These are phyloP conservation scores for Glonium stellatum DNA, from an alignment of 495 filamentous ascomycete species.

Conservation along the genomic window DNA sequence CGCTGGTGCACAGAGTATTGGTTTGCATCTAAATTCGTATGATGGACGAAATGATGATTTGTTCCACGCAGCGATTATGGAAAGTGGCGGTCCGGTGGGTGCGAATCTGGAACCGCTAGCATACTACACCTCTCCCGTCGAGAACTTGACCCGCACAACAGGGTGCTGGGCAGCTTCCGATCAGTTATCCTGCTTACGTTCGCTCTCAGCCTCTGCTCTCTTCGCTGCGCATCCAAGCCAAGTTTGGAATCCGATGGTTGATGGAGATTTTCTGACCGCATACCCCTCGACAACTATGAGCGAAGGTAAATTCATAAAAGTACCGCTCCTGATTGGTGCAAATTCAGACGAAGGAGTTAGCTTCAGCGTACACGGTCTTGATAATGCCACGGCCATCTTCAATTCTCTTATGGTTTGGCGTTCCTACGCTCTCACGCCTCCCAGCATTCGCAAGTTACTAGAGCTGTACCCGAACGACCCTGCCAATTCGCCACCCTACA, in stretches of 20 bases:
- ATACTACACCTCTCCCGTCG: slow-evolving; percentile 38
- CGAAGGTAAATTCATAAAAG: slow-evolving; percentile 40
- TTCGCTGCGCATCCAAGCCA: slow-evolving; percentile 39
- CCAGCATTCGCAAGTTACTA: slow-evolving; percentile 22
- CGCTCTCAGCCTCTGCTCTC: slow-evolving; percentile 40
- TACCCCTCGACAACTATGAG: slow-evolving; percentile 37
- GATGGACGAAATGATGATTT: slow-evolving; percentile 43
- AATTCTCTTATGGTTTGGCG: slow-evolving; percentile 43
- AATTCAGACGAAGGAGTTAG: slow-evolving; percentile 47
- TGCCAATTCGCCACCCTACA: slow-evolving; percentile 18
- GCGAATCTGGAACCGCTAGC: slow-evolving; percentile 32
- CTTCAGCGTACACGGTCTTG: slow-evolving; percentile 42
- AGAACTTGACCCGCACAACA: slow-evolving; percentile 37
- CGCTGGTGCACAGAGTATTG: slow-evolving; percentile 50
- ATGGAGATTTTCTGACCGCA: slow-evolving; percentile 45
- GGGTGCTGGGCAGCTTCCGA: slow-evolving; percentile 38
- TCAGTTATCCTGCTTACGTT: slow-evolving; percentile 44
- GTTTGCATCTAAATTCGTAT: slow-evolving; percentile 47
- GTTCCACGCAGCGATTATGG: slow-evolving; percentile 43
- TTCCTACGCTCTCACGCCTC: slow-evolving; percentile 37
- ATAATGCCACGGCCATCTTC: slow-evolving; percentile 43
- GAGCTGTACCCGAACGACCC: slow-evolving; percentile 28
- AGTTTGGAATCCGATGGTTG: slow-evolving; percentile 39
- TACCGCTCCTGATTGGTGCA: slow-evolving; percentile 44
- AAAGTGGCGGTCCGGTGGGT: slow-evolving; percentile 43